Evolutionary conservation across 2,329 filamentous ascomycete species (phyloP), one percentile per base, ranked within the genome.

Genomic region (Fusarium tanahbumbuense): DNA sequence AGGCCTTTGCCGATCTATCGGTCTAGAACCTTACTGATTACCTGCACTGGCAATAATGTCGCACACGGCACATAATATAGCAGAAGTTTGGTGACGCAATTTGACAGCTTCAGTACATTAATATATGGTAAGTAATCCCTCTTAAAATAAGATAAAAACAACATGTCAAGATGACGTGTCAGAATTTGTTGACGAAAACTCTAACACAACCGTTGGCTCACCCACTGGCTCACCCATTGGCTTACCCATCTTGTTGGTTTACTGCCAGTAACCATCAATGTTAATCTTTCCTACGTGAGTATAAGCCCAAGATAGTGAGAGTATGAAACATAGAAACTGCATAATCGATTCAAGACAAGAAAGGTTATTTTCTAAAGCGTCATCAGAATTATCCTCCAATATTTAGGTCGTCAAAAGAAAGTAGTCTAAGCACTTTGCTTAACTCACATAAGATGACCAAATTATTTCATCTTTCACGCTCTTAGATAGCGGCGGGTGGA

Each of bases 1-100:
- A 40, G 41, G 52, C 47, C 20, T 16, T 18, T 61, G 70, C 53
- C 59, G 67, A 74, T 74, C 72, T 53, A 28, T 50, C 28, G 60
- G 67, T 71, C 70, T 70, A 63, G 65, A 58, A 64, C 56, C 22
- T 50, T 49, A 15, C 46, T 40, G 47, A 44, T 40, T n/a, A 18
- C 47, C 49, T 34, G 20, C 47, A 57, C 25, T 18, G 30, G 40
- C 20, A 40, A 45, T 49, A 45, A 60, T 48, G 16, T 42, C 42
- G 7, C 41, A 30, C 18, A 52, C 16, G 46, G 34, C 37, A 45
- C 27, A 34, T 27, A 30, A n/a, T 27, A 27, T n/a, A 34, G 28
- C 16, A 49, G 12, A 22, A 20, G 18, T n/a, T 32, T 12, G 30
- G 30, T 12, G n/a, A 52, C 16, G 49, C 30, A 50, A 34, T 25